Base-by-base conservation (phyloP, 73 alveolate species). In the Stentor coeruleus region DNA sequence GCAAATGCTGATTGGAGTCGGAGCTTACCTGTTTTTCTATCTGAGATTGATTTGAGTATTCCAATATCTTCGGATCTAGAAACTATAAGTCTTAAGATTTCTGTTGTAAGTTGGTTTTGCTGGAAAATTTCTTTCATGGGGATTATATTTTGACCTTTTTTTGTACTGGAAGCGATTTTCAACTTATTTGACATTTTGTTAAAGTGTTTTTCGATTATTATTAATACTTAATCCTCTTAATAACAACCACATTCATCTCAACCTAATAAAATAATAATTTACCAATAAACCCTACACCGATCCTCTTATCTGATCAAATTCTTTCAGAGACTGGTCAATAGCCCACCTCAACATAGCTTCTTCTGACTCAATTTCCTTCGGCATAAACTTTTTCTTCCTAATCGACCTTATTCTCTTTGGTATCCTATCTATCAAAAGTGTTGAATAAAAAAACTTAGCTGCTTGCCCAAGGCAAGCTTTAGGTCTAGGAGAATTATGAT, bases 401-500 rank as follows among this genome's bases (percentile, higher is more conserved):
- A 66, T 11, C 0, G 79, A 28, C 33, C 39, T 0, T 2, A 20
- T 66, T 33, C 37, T 31, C 37, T 20, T 66, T 1, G 83, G 83
- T 1, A 75, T 15, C 33, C 28, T 33, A 75, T 15, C 59, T n/a
- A 75, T 37, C 14, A 39, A 38, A 1, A 75, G 39, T 20, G 83
- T 75, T n/a, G 59, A 14, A 38, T 75, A 75, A 75, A 75, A 75
- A 35, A 75, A 75, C 30, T n/a, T 15, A n/a, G 83, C 59, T 20
- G 39, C 66, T n/a, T n/a, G 15, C n/a, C 39, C 38, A 1, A 75
- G 38, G 2, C 26, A 75, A 14, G 33, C 26, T 36, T 75, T 15
- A 75, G 83, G 83, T 59, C 86, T 79, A 6, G 85, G n/a, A 11
- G 60, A n/a, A 59, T 87, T 87, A 85, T 87, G 93, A 36, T 85